Conservation (phyloP, 2,329 filamentous ascomycete species). For the Chrysoporthe puriensis region DNA sequence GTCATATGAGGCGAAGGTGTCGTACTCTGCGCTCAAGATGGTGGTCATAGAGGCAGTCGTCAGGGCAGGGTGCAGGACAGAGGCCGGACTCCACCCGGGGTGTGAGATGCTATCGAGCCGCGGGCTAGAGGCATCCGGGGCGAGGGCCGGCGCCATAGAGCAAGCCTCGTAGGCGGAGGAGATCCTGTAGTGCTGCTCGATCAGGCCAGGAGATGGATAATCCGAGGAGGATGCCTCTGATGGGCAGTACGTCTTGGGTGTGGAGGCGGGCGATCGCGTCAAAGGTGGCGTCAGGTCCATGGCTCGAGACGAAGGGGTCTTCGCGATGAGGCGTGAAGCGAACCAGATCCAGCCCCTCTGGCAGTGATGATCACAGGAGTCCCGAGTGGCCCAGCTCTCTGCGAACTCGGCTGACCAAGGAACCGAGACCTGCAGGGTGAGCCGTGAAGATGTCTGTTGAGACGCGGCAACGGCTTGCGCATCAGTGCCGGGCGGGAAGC, state of each 20-base stretch:
- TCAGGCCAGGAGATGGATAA: slow-evolving; percentile 51
- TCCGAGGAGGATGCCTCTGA: slow-evolving; percentile 46
- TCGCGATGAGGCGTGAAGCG: background rate
- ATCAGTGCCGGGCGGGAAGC: background rate
- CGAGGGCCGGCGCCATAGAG: slow-evolving; percentile 42
- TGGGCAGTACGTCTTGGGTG: slow-evolving; percentile 50
- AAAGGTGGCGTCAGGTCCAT: slow-evolving; percentile 57
- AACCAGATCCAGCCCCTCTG: background rate
- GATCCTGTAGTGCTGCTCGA: slow-evolving; percentile 49
- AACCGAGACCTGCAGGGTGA: background rate
- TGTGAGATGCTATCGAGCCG: slow-evolving; percentile 47
- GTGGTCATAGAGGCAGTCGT: slow-evolving; percentile 48
- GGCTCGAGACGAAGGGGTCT: slow-evolving; percentile 29
- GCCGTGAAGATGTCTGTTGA: background rate
- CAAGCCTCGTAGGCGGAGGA: slow-evolving; percentile 46
- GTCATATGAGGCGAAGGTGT: slow-evolving; percentile 54
- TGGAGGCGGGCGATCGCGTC: slow-evolving; percentile 48
- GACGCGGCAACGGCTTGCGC: background rate
- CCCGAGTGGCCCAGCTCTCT: background rate
- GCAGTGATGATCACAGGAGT: background rate
- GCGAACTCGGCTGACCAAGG: background rate
- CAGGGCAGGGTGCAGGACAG: slow-evolving; percentile 45
- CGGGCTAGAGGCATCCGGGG: slow-evolving; percentile 43
- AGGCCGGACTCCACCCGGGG: slow-evolving; percentile 47
- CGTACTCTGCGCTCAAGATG: slow-evolving; percentile 55